A percentile compares a stretch with the other conserved stretches of the same genome.
Evolutionary conservation across 192 early-diverging fungal species (phyloP).

Genomic region (Martensiomyces pterosporus): DNA sequence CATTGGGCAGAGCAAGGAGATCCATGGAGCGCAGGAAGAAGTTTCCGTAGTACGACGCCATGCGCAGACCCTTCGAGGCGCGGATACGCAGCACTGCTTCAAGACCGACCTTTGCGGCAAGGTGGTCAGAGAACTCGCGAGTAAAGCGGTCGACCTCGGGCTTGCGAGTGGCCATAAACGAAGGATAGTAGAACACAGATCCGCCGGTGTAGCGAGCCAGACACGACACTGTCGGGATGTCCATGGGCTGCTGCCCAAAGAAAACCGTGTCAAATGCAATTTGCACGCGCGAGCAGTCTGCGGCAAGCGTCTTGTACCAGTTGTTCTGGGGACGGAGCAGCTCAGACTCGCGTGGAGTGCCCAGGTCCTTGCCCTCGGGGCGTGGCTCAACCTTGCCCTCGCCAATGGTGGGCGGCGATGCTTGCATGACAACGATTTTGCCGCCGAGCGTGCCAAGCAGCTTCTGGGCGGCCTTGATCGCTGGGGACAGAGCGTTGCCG

Average conservation of each 20-base stretch:
- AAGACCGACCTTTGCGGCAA: constrained; percentile 74
- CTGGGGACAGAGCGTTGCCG: constrained; percentile 76
- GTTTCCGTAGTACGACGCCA: constrained; percentile 93
- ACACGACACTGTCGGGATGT: constrained; percentile 75
- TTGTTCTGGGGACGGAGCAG: constrained; percentile 75
- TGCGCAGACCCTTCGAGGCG: constrained; percentile 81
- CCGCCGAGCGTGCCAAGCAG: constrained; percentile 82
- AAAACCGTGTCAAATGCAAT: constrained; percentile 85
- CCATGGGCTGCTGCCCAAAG: constrained; percentile 79
- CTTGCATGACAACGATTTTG: constrained; percentile 81
- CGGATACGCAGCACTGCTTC: constrained; percentile 93
- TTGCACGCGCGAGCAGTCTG: constrained; percentile 86
- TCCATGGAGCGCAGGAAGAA: constrained; percentile 96
- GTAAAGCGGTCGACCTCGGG: constrained; percentile 83
- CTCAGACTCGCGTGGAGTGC: constrained; percentile 85
- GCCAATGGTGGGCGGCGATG: constrained; percentile 75
- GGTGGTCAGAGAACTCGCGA: constrained; percentile 74
- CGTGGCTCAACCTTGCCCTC: constrained; percentile 78
- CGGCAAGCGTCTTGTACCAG: constrained; percentile 91
- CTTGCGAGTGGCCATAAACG: constrained; percentile 73
- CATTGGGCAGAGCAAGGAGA: constrained; percentile 85
- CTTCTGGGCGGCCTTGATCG: constrained; percentile 77
- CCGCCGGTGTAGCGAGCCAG: constrained; percentile 80
- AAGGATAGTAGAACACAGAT: constrained; percentile 82
- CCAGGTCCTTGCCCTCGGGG: constrained; percentile 81